Percentiles rank a stretch among this genome's conserved stretches.
phyloP scores from a whole-genome alignment of 495 filamentous ascomycete species.

The Aspergillus mulundensis region DNA sequence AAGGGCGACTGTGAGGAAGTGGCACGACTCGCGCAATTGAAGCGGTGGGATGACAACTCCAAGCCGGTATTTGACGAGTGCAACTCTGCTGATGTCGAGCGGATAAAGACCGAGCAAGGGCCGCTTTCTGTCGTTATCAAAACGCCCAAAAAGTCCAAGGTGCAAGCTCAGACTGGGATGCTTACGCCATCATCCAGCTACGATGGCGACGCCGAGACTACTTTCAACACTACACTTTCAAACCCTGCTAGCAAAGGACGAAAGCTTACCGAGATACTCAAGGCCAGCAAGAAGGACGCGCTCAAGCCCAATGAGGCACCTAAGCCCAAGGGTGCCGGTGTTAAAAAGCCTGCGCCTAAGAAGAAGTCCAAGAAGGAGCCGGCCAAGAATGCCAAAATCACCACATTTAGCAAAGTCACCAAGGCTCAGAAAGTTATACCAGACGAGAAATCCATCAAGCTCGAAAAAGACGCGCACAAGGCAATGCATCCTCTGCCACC shows the following conservation, averaged over 20 bases:
- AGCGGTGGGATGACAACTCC: constrained; percentile 66
- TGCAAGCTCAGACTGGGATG: constrained; percentile 43
- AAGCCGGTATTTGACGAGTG: constrained; percentile 43
- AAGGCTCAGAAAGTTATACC: constrained; percentile 28
- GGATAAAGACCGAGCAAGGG: constrained; percentile 28
- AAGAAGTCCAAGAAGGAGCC: constrained; percentile 21
- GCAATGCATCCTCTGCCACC: constrained; percentile 40
- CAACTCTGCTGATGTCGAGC: constrained; percentile 37
- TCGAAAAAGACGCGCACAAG: constrained; percentile 28
- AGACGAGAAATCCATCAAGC: constrained; percentile 19
- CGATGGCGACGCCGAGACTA: constrained; percentile 31
- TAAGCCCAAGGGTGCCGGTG: constrained; percentile 25
- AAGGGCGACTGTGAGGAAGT: constrained; percentile 85
- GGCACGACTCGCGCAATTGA: constrained; percentile 68
- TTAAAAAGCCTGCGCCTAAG: constrained; percentile 19
- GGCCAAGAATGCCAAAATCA: constrained; percentile 33
- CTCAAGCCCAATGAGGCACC: constrained; percentile 26
- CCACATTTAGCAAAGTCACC: constrained; percentile 36
- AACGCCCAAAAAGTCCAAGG: constrained; percentile 39
- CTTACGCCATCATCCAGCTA: constrained; percentile 59
- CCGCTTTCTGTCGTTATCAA: constrained; percentile 39
- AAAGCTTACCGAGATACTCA: constrained; percentile 29
- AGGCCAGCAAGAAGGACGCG: constrained; percentile 23
- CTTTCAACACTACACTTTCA: constrained; percentile 14
- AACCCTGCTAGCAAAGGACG: constrained; percentile 32